Percentiles rank a stretch among this genome's conserved stretches.
Conservation (phyloP, 768 basidiomycete species). For the Serendipita sp. region DNA sequence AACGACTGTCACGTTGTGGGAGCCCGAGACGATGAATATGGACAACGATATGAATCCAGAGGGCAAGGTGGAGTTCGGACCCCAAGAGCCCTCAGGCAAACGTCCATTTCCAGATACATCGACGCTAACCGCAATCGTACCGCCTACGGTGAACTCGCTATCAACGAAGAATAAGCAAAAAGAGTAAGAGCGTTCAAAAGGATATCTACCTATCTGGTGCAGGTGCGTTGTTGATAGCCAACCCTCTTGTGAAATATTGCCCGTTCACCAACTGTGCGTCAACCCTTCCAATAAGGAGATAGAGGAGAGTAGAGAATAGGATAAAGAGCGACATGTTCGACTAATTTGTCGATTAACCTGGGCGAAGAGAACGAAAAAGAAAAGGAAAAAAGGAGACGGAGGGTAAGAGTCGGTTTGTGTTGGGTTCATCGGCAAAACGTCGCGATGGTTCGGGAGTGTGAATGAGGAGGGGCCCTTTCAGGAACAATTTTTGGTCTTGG, state of each 20-base stretch:
- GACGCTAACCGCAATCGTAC: constrained; percentile 21
- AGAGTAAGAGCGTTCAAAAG: not conserved
- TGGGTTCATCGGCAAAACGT: too few relatives aligned
- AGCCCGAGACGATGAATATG: constrained; percentile 29
- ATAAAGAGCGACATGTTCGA: not conserved
- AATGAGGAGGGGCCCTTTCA: too few relatives aligned
- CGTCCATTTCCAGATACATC: constrained; percentile 18
- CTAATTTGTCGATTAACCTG: not conserved
- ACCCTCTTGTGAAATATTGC: constrained; percentile 16
- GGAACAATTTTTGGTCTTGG: too few relatives aligned
- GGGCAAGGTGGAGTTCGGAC: constrained; percentile 12
- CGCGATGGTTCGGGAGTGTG: too few relatives aligned
- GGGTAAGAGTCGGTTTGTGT: not conserved
- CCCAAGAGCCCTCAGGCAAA: constrained; percentile 8
- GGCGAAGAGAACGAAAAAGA: not conserved
- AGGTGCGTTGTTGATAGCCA: constrained; percentile 22
- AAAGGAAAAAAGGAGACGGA: not conserved
- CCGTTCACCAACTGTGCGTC: constrained; percentile 6
- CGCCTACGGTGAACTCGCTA: constrained; percentile 20
- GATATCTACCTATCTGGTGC: constrained; percentile 18
- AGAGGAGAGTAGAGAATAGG: not conserved
- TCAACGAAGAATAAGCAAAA: not conserved
- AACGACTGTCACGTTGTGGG: constrained; percentile 22
- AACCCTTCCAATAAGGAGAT: not conserved
- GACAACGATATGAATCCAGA: constrained; percentile 27